These are phyloP conservation scores for Fomitopsis betulina DNA, from an alignment of 1,284 basidiomycete genomes.

Conservation along the genomic window DNA sequence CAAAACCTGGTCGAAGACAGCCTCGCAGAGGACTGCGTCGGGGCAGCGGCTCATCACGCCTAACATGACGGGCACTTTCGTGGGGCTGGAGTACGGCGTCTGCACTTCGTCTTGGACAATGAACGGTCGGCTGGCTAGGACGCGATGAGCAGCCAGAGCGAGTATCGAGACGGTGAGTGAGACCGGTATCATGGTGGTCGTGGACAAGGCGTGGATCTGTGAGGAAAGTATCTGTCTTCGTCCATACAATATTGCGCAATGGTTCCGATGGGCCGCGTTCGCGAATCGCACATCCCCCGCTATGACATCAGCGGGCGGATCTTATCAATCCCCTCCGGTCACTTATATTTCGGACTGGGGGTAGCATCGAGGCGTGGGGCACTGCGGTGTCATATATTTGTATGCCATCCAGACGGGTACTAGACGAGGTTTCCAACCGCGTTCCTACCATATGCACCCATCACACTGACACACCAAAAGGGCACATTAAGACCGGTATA, in stretches of 20 bases:
- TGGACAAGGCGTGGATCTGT: conserved; percentile 2
- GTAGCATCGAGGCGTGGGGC: background rate
- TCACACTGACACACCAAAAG: no score
- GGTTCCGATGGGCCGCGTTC: background rate
- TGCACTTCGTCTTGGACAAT: conserved; percentile 25
- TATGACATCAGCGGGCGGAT: background rate
- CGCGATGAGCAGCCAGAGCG: background rate
- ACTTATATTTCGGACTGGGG: no score
- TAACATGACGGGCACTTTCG: conserved; percentile 51
- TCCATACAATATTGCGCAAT: background rate
- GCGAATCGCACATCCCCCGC: background rate
- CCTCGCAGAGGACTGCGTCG: conserved; percentile 76
- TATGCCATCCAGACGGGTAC: no score
- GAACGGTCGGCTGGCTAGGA: conserved; percentile 11
- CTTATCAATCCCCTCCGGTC: background rate
- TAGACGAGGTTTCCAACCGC: no score
- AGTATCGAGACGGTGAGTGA: background rate
- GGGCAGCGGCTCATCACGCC: conserved; percentile 81
- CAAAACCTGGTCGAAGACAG: conserved; percentile 71
- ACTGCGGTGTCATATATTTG: no score
- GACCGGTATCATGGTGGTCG: conserved; percentile 6
- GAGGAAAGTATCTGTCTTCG: background rate
- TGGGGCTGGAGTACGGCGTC: conserved; percentile 19
- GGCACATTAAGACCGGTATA: no score
- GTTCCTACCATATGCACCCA: no score